phyloP scores from a whole-genome alignment of 345 rosid species.

The Eucalyptus cloeziana region DNA sequence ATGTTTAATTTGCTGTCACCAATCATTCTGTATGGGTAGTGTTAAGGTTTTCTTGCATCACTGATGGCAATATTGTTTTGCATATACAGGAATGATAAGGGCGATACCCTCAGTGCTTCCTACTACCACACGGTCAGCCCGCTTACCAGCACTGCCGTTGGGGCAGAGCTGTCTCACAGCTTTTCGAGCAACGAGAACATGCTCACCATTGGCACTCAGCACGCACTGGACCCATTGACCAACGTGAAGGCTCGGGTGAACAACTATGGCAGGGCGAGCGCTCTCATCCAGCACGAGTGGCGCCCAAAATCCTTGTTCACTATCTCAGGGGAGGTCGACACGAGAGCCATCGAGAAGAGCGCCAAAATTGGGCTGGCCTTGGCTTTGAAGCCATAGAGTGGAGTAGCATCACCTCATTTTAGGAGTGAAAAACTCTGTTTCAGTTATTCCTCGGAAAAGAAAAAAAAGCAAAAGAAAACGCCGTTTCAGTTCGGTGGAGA shows the following conservation, averaged over 20 bases:
- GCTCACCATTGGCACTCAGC: conserved; percentile 75
- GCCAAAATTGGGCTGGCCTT: conserved; percentile 86
- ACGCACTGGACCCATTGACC: conserved; percentile 85
- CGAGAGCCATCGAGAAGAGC: conserved; percentile 85
- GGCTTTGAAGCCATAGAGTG: conserved; percentile 63
- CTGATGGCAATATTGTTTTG: not conserved
- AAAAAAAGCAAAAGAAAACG: not conserved
- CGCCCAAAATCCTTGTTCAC: conserved; percentile 84
- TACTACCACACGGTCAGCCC: conserved; percentile 89
- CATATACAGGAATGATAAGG: conserved; percentile 67
- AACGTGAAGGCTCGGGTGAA: conserved; percentile 80
- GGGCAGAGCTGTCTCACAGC: conserved; percentile 88
- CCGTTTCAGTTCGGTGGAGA: conserved; percentile 1
- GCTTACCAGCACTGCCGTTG: conserved; percentile 73
- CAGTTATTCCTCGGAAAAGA: not conserved
- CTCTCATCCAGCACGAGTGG: conserved; percentile 94
- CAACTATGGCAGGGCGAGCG: conserved; percentile 75
- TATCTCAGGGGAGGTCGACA: conserved; percentile 86
- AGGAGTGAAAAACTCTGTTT: not conserved
- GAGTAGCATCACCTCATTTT: not conserved
- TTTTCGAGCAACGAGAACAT: conserved; percentile 76
- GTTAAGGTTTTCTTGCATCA: not conserved
- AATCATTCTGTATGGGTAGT: not conserved
- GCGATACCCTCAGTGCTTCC: conserved; percentile 66
- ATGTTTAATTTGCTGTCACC: not conserved